Conservation (phyloP, 768 basidiomycete species). For the Floccularia luteovirens region DNA sequence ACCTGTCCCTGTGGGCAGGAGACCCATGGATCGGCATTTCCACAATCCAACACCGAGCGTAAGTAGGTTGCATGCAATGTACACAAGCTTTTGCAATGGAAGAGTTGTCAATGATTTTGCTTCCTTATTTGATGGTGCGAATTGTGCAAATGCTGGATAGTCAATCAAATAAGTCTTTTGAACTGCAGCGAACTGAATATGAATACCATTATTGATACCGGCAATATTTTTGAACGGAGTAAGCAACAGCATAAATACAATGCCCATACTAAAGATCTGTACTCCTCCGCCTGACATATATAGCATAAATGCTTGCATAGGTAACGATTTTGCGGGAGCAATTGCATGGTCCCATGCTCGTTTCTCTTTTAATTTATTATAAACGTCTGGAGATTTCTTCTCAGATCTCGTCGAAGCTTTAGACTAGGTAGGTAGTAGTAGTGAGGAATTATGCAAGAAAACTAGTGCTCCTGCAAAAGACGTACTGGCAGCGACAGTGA, state of each 20-base stretch:
- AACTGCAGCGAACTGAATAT: constrained; percentile 15
- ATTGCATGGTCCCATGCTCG: constrained; percentile 85
- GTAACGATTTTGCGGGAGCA: constrained; percentile 81
- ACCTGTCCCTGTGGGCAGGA: constrained; percentile 83
- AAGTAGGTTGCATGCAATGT: constrained; percentile 63
- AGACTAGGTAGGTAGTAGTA: constrained; percentile 30
- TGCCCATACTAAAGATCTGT: constrained; percentile 95
- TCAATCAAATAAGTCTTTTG: background rate
- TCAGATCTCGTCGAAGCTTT: constrained; percentile 26
- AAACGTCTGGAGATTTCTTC: constrained; percentile 33
- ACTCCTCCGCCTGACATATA: constrained; percentile 98
- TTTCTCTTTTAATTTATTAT: constrained; percentile 64
- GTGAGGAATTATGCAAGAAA: background rate
- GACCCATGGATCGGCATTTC: constrained; percentile 91
- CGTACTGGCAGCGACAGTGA: constrained; percentile 27
- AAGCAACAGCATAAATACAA: constrained; percentile 87
- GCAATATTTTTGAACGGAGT: constrained; percentile 80
- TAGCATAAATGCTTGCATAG: constrained; percentile 97
- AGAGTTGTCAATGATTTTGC: constrained; percentile 47
- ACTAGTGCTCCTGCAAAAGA: background rate
- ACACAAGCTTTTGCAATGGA: constrained; percentile 63
- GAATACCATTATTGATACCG: constrained; percentile 74
- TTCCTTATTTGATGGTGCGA: constrained; percentile 58
- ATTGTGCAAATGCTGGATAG: constrained; percentile 58
- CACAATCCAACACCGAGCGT: constrained; percentile 83